Evolutionary conservation across 805 yeast species (phyloP).

Genomic region (Myxozyma geophila): DNA sequence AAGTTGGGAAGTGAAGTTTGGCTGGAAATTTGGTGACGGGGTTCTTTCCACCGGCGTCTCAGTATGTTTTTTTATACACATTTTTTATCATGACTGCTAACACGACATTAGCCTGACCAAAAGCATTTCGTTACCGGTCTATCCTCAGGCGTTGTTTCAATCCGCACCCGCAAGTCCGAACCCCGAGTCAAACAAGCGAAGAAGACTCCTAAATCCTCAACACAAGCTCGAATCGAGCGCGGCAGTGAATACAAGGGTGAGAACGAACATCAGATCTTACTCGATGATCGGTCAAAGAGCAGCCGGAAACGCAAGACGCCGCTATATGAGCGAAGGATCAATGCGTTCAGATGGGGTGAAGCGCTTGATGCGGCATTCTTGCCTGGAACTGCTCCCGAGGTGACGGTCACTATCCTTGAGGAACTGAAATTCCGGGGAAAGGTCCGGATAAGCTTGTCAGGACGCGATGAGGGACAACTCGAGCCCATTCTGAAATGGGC

Average conservation of each 20-base stretch:
- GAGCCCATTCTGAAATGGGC: constrained; percentile 91
- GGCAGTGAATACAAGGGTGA: constrained; percentile 93
- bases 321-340: constrained; percentile 80
- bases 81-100: neutral
- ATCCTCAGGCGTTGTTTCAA: constrained; percentile 83
- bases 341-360: constrained; percentile 89
- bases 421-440: constrained; percentile 91
- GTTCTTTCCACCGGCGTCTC: constrained; percentile 74
- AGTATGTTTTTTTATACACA: constrained; percentile 7
- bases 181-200: constrained; percentile 59
- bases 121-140: constrained; percentile 93
- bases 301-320: constrained; percentile 53
- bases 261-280: constrained; percentile 61
- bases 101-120: constrained; percentile 70
- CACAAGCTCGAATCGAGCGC: constrained; percentile 79
- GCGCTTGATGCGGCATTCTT: constrained; percentile 87
- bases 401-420: constrained; percentile 78
- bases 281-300: constrained; percentile 56
- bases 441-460: constrained; percentile 74
- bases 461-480: constrained; percentile 82
- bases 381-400: constrained; percentile 77
- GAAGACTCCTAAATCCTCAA: constrained; percentile 50
- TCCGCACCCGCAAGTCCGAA: constrained; percentile 82
- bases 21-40: constrained; percentile 97
- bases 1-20: constrained; percentile 84